Conservation (phyloP, 1,284 basidiomycete genomes). For the Moesziomyces parantarcticus region DNA sequence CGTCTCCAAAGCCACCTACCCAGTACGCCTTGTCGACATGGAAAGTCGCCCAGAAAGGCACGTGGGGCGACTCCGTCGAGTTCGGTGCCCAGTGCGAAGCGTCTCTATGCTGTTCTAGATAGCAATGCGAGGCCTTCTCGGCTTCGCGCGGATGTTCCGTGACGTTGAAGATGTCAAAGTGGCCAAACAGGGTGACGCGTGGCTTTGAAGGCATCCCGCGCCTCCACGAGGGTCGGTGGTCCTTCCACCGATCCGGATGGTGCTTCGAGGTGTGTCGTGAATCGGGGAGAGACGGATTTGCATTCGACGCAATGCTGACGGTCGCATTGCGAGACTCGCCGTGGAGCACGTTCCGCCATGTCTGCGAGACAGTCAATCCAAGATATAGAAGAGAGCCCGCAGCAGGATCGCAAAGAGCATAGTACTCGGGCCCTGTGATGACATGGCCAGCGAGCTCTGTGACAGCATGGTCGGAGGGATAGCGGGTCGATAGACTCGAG, state of each 20-base stretch:
- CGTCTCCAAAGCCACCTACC: constrained; percentile 66
- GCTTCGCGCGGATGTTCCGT: constrained; percentile 17
- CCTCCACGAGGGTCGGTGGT: constrained; percentile 57
- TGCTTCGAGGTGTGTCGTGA: constrained; percentile 38
- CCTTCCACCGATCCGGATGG: constrained; percentile 40
- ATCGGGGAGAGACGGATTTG: constrained; percentile 52
- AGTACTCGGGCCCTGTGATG: constrained; percentile 62
- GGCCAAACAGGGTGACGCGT: constrained; percentile 60
- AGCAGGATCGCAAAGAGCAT: constrained; percentile 54
- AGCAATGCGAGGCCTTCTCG: constrained; percentile 43
- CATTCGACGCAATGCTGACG: constrained; percentile 50
- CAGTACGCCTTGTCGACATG: constrained; percentile 54
- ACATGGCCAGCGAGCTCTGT: constrained; percentile 36
- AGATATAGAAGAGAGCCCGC: constrained; percentile 62
- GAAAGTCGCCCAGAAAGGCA: constrained; percentile 61
- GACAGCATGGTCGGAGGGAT: constrained; percentile 34
- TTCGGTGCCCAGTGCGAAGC: constrained; percentile 59
- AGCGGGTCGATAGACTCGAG: constrained; percentile 50
- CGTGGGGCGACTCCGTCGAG: constrained; percentile 55
- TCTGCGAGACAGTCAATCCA: constrained; percentile 63
- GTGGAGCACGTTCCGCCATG: constrained; percentile 59
- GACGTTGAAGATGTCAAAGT: constrained; percentile 42
- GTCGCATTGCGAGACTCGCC: constrained; percentile 49
- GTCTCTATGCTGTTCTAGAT: constrained; percentile 54
- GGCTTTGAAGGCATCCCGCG: constrained; percentile 64